Base-by-base conservation (phyloP, 2,329 filamentous ascomycete species). In the Fusarium nodosum region DNA sequence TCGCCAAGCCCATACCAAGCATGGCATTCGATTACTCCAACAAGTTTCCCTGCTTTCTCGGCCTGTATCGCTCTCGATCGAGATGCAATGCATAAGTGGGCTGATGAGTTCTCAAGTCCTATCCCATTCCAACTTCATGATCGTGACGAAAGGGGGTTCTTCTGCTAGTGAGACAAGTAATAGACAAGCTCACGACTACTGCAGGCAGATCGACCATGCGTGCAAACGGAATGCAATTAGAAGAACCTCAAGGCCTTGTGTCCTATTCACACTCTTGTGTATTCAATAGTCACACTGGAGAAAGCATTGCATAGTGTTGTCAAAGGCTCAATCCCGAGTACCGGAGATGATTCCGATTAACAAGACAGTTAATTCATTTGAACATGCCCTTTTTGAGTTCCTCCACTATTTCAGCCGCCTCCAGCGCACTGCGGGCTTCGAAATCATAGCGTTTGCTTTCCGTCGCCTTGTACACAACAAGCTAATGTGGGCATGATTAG, bases 401-500 rank as follows among this genome's bases (percentile, higher is more conserved):
- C 60, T 82, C 85, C 30, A 95, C 92, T 76, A 96, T 93, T 76
- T 93, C 91, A n/a, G 87, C 83, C 44, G 93, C 92, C 79, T 94
- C 92, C 31, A 89, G 87, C 13, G 86, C 83, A 69, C 84, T 91
- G 69, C 86, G 88, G n/a, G 92, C 89, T 79, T 95, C 93, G 77
- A 96, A 96, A 70, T 96, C 93, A 79, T 96, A 96, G 64, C 92
- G 82, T 81, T 95, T 95, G 65, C 86, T 90, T 80, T 94, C 92
- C 3, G 89, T 88, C 50, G 90, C 88, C 77, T 90, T 91, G 78
- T 91, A 94, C 24, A 95, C 90, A 55, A 93, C 83, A 26, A 90
- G 81, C 88, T 90, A 67, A 68, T 68, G 71, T 74, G 55, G 53
- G 46, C 16, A 24, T 16, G 7, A 59, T 72, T 65, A 75, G 31